Conservation (phyloP, 768 basidiomycete species). For the Kwoniella pini region DNA sequence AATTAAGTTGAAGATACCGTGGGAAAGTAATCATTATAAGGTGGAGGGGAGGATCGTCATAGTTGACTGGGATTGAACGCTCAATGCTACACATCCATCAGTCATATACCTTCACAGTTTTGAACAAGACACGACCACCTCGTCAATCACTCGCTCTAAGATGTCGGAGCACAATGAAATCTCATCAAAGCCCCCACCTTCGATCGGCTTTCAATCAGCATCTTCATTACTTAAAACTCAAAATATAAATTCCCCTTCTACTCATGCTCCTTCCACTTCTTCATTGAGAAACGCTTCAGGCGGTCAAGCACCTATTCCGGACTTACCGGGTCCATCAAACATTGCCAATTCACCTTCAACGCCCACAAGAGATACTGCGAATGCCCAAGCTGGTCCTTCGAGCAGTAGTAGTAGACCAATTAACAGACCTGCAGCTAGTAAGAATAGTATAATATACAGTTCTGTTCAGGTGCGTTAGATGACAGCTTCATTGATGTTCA, state of each 20-base stretch:
- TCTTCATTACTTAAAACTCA: slow-evolving; percentile 19
- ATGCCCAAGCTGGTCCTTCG: slow-evolving; percentile 10
- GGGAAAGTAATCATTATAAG: too few relatives aligned
- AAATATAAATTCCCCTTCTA: slow-evolving; percentile 9
- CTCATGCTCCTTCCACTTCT: neutral
- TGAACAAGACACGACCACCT: too few relatives aligned
- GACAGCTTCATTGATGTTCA: neutral
- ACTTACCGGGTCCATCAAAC: slow-evolving; percentile 5
- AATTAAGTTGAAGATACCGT: neutral
- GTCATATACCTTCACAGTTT: too few relatives aligned
- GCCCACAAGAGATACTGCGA: too few relatives aligned
- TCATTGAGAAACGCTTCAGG: slow-evolving; percentile 27
- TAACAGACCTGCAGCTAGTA: slow-evolving; percentile 37
- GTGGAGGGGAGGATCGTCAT: neutral
- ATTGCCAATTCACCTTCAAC: neutral
- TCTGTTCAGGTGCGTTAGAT: slow-evolving; percentile 46
- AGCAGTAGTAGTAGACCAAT: slow-evolving; percentile 26
- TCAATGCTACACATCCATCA: too few relatives aligned
- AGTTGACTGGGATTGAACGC: neutral
- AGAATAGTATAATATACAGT: slow-evolving; percentile 51
- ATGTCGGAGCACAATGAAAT: neutral
- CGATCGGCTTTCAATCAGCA: slow-evolving; percentile 23
- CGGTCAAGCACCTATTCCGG: slow-evolving; percentile 22
- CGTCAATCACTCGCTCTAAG: neutral
- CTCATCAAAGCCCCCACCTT: slow-evolving; percentile 19